Evolutionary conservation across 2,329 filamentous ascomycete genomes (phyloP), one percentile per base, ranked within the genome.

Genomic region (Passalora sequoiae): DNA sequence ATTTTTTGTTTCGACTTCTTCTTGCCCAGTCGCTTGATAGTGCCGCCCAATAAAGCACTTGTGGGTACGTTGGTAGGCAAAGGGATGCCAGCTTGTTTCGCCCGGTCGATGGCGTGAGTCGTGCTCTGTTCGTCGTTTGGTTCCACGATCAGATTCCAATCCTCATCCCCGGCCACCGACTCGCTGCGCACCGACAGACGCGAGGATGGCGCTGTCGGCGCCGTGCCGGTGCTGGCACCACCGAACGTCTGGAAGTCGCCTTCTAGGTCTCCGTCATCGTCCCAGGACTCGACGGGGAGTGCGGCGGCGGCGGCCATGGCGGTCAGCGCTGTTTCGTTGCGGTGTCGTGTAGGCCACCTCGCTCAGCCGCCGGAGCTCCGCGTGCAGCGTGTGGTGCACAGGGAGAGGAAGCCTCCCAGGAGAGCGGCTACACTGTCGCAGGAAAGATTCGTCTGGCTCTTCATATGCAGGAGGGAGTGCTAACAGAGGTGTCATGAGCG

Each of bases 1-100:
- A 73, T 60, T 46, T 68, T 69, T 52, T 64, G 65, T 43, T 57
- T 53, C 45, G 68, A 68, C 43, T 66, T 67, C 53, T 69, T 69
- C 63, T 71, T 74, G 9, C 89, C 89, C 24, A 97, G 74, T 55
- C 89, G 77, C 69, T 94, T 94, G 61, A 97, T 97, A 7, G 89
- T 91, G 40, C 92, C 92, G 40, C 91, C 91, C 63, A 92, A 78
- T 30, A 98, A 72, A 21, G 92, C 92, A 15, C 91, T 95, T 21
- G 86, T 80, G 1, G 91, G 89, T 22, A 97, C 81, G 61, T 89
- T 89, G 39, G 79, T 73, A 20, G 92, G 92, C 43, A 97, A 80
- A 5, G 92, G 91, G 52, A 98, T 95, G 55, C 92, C 92, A 19
- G 89, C 89, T 62, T 81, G 83, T 60, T 88, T 85, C 24, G 89